A percentile compares a stretch with the other conserved stretches of the same genome.
Conservation (phyloP, 139 green algal species). For the Micractinium sp. region DNA sequence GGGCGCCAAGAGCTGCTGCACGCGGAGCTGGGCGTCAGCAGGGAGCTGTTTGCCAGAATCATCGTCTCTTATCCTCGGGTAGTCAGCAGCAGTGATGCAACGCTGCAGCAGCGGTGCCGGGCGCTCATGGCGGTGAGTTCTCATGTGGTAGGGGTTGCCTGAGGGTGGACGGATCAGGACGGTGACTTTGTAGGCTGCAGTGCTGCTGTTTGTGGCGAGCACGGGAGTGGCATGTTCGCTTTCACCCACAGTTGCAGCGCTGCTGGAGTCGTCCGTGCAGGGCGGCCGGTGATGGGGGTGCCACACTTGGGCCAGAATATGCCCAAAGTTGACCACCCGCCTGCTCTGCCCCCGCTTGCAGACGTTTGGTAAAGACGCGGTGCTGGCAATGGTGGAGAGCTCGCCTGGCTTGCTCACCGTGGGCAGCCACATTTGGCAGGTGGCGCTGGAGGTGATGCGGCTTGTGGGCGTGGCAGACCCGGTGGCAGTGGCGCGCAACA, state of each 20-base stretch:
- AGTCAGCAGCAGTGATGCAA: neutral
- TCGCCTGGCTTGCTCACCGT: too few relatives aligned
- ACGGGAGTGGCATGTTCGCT: too few relatives aligned
- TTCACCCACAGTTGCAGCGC: too few relatives aligned
- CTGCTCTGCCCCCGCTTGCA: neutral
- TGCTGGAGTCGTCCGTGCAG: neutral
- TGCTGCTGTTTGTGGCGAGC: neutral
- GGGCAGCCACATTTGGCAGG: too few relatives aligned
- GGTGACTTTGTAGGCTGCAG: neutral
- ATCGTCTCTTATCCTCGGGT: neutral
- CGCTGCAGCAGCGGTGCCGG: neutral
- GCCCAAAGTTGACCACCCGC: too few relatives aligned
- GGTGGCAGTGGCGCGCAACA: too few relatives aligned
- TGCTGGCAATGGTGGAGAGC: neutral
- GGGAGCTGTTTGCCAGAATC: neutral
- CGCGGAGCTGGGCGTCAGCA: neutral
- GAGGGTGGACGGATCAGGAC: neutral
- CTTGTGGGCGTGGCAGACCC: too few relatives aligned
- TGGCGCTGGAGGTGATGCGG: too few relatives aligned
- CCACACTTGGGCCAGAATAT: neutral
- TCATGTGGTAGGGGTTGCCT: neutral
- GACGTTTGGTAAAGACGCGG: neutral
- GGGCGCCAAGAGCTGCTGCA: neutral
- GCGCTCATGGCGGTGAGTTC: slow-evolving; percentile 5
- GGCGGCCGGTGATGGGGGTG: neutral